Evolutionary conservation across 352 stramenopile species (phyloP).

Genomic region (Peronospora tabacina): DNA sequence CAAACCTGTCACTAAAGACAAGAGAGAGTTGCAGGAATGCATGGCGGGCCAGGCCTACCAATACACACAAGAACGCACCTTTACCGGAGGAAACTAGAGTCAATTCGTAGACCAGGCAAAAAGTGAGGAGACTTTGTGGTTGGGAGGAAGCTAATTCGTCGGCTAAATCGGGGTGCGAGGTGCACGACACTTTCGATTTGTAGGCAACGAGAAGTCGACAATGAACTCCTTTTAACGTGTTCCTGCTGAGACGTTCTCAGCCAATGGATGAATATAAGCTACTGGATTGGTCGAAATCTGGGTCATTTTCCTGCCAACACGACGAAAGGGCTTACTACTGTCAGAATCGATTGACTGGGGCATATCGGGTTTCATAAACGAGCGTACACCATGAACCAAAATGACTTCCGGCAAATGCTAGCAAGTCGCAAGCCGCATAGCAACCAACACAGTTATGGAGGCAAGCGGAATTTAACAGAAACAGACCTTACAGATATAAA

Average conservation of each 20-base stretch:
- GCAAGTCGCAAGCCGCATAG: slow-evolving; percentile 17
- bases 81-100: slow-evolving; percentile 33
- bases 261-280: slow-evolving; percentile 23
- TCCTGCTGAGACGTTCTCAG: slow-evolving; percentile 13
- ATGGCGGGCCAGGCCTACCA: neutral
- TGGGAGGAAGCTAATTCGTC: slow-evolving; percentile 10
- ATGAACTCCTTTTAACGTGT: slow-evolving; percentile 13
- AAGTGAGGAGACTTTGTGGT: slow-evolving; percentile 29
- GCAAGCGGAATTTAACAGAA: slow-evolving; percentile 51
- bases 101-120: slow-evolving; percentile 65
- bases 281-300: slow-evolving; percentile 9
- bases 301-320: slow-evolving; percentile 9
- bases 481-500: slow-evolving; percentile 40
- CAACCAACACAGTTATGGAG: slow-evolving; percentile 28
- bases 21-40: neutral
- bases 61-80: slow-evolving; percentile 18
- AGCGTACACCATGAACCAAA: slow-evolving; percentile 48
- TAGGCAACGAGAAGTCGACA: neutral
- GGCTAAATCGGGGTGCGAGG: slow-evolving; percentile 12
- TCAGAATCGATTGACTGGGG: slow-evolving; percentile 5
- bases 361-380: neutral
- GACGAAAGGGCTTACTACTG: neutral
- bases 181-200: slow-evolving; percentile 6
- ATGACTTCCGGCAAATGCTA: slow-evolving; percentile 67
- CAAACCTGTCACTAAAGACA: slow-evolving; percentile 5